These are phyloP conservation scores for Fusarium brachygibbosum DNA, from an alignment of 2,329 filamentous ascomycete genomes.

Conservation along the genomic window DNA sequence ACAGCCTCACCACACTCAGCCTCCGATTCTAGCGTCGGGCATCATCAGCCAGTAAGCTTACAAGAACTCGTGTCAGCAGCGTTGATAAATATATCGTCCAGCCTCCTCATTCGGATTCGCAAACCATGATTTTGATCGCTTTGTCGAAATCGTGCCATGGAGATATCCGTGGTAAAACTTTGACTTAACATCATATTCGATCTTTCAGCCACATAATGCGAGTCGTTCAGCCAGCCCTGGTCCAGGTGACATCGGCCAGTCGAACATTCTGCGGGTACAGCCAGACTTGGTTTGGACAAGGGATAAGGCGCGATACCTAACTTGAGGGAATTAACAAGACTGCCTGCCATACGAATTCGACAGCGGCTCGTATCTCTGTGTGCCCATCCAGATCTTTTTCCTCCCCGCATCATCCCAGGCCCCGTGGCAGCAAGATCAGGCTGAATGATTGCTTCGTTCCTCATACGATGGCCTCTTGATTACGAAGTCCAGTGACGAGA, in stretches of 20 bases:
- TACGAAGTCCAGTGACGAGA: neutral
- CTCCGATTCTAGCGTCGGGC: conserved; percentile 17
- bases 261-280: conserved; percentile 34
- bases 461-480: conserved; percentile 8
- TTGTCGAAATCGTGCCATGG: conserved; percentile 23
- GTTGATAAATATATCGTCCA: conserved; percentile 36
- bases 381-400: conserved; percentile 9
- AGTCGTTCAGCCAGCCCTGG: conserved; percentile 19
- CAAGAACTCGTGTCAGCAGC: neutral
- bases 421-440: conserved; percentile 32
- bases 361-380: conserved; percentile 36
- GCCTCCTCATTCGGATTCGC: conserved; percentile 28
- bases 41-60: conserved; percentile 10
- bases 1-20: conserved; percentile 34
- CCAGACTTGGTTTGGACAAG: conserved; percentile 24
- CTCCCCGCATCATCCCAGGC: conserved; percentile 28
- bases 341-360: conserved; percentile 33
- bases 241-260: conserved; percentile 35
- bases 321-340: conserved; percentile 41
- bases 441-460: conserved; percentile 27
- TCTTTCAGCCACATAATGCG: conserved; percentile 13
- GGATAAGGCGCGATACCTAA: conserved; percentile 29
- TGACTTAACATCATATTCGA: neutral
- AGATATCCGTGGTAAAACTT: conserved; percentile 11
- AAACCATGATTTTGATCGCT: conserved; percentile 7